Evolutionary conservation across 352 stramenopile genomes (phyloP).

Genomic region (Pilasporangium apinafurcum): DNA sequence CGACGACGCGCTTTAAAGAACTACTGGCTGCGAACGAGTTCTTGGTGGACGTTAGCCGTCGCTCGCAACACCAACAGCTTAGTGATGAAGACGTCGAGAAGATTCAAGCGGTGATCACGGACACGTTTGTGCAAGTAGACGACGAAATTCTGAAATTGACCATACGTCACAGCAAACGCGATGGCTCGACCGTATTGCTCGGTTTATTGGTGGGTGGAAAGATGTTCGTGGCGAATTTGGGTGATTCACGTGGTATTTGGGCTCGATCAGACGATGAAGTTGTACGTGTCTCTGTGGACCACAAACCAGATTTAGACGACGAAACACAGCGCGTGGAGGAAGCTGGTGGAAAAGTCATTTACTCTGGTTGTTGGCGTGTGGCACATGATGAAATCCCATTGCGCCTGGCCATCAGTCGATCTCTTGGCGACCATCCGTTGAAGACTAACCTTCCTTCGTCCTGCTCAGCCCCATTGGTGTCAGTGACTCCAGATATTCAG

Average conservation of each 20-base stretch:
- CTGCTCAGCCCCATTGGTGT: conserved; percentile 60
- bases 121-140: conserved; percentile 56
- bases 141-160: conserved; percentile 69
- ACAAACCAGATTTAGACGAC: conserved; percentile 65
- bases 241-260: conserved; percentile 67
- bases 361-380: conserved; percentile 80
- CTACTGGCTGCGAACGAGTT: conserved; percentile 41
- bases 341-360: conserved; percentile 72
- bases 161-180: conserved; percentile 58
- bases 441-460: conserved; percentile 58
- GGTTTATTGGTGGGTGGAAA: conserved; percentile 61
- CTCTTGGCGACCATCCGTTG: conserved; percentile 71
- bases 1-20: conserved; percentile 47
- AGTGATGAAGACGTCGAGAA: conserved; percentile 36
- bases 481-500: conserved; percentile 61
- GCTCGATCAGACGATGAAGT: conserved; percentile 28
- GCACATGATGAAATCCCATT: conserved; percentile 65
- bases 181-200: conserved; percentile 72
- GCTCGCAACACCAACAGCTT: conserved; percentile 18
- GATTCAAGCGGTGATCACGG: conserved; percentile 41
- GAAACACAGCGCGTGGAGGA: conserved; percentile 55
- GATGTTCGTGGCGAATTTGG: conserved; percentile 72
- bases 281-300: conserved; percentile 65
- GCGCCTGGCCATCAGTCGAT: conserved; percentile 70
- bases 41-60: conserved; percentile 38